phyloP scores from a whole-genome alignment of 768 basidiomycete species.

The Suillus paluster region DNA sequence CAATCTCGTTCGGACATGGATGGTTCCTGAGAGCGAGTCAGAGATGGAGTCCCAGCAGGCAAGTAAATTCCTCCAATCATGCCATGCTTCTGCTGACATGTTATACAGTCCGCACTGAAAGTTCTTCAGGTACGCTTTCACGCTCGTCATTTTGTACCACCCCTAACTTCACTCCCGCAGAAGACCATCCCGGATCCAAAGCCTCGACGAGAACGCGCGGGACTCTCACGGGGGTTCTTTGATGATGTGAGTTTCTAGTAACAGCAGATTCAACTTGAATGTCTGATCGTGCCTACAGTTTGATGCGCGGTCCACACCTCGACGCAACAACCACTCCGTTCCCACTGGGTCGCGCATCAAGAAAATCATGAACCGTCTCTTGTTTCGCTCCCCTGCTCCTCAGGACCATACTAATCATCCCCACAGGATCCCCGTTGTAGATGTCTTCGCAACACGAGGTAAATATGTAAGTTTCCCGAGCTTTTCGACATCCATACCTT shows the following conservation, averaged over 20 bases:
- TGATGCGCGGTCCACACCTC: background rate
- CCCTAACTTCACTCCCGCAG: background rate
- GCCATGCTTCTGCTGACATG: background rate
- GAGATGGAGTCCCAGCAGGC: background rate
- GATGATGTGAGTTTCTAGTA: background rate
- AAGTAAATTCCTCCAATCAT: background rate
- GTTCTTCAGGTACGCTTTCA: background rate
- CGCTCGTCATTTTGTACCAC: background rate
- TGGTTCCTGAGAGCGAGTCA: background rate
- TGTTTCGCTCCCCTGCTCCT: background rate
- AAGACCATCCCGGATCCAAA: background rate
- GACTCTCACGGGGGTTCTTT: background rate
- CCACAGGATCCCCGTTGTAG: background rate
- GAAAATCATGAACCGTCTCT: background rate
- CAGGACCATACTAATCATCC: background rate
- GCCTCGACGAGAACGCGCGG: background rate
- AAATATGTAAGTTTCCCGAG: background rate
- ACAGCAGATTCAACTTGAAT: too few species aligned
- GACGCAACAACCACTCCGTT: background rate
- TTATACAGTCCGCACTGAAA: background rate
- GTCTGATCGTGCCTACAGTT: background rate
- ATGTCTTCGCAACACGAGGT: background rate
- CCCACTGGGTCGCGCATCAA: background rate
- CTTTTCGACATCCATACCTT: background rate
- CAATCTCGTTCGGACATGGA: background rate